Evolutionary conservation across 83 land plant species (phyloP).

Genomic region (Picea abies): DNA sequence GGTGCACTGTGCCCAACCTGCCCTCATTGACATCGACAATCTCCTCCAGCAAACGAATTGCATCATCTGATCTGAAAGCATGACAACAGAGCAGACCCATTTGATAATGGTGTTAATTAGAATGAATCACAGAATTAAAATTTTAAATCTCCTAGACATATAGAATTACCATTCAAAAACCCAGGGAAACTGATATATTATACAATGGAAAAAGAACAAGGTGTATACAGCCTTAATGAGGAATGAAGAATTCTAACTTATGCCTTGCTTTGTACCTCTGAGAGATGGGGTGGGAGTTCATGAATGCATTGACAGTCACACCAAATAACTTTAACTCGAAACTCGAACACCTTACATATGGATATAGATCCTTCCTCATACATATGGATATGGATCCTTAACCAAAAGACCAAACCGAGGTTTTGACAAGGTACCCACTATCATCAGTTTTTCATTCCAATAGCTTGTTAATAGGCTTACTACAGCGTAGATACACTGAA

Average conservation of each 20-base stretch:
- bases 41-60: slow-evolving; percentile 38
- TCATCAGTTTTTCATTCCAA: too few species aligned
- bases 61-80: slow-evolving; percentile 40
- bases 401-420: too few species aligned
- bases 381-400: too few species aligned
- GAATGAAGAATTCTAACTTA: neutral
- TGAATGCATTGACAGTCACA: too few species aligned
- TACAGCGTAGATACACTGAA: too few species aligned
- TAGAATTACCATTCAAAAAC: neutral
- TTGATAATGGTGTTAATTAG: neutral
- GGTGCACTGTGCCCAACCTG: slow-evolving; percentile 51
- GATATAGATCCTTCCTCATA: too few species aligned
- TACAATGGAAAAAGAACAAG: neutral
- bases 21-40: slow-evolving; percentile 46
- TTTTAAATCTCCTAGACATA: neutral
- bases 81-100: neutral
- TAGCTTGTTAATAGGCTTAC: too few species aligned
- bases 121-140: neutral
- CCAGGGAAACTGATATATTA: neutral
- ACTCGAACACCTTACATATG: too few species aligned
- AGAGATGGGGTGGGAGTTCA: too few species aligned
- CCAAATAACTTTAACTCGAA: too few species aligned
- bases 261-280: neutral
- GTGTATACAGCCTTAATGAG: neutral
- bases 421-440: too few species aligned